Base-by-base conservation (phyloP, 1,284 basidiomycete genomes). In the Earliella scabrosa region DNA sequence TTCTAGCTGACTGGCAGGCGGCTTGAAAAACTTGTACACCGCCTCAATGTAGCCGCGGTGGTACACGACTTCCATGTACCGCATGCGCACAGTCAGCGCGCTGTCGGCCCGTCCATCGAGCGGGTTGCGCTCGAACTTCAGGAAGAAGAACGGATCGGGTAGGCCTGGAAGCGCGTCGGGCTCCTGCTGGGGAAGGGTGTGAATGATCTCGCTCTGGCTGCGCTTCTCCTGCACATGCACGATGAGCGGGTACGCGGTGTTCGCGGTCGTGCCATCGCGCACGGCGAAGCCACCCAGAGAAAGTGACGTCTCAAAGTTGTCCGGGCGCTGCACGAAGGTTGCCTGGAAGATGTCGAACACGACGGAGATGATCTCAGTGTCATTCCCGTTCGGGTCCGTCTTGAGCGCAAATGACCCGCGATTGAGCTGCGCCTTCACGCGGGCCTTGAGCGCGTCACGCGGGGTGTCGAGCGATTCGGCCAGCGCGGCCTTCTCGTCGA, bases 61-160 rank as follows among this genome's bases (percentile, higher is more conserved):
- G 69, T 99, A 99, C 54, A 99, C 93, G 64, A 99, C 93, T 74
- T 99, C 97, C 87, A 98, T 92, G 67, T 97, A 94, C 6, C 95
- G 86, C 91, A 99, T 94, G 56, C 88, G 88, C 51, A 98, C 85
- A 6, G 90, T 92, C 52, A 99, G 76, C 0, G 91, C 95, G 66
- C 85, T 97, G 71, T 99, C 97, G 32, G 98, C 96, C 41, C 94
- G 87, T 50, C 91, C 88, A 71, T 98, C 95, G 39, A 98, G 77
- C 8, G 97, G 98, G 64, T 95, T 96, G 58, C 90, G 88, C 75
- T 99, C 98, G 64, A 96, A 93, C 68, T 92, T 93, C 66, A 97
- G 75, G 64, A 85, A 93, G 73, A 99, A 95, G 81, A 99, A 98
- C 2, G 96, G 92, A 49, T 93, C 86, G 20, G 80, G 74, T 49